These are phyloP conservation scores for Mucor irregularis DNA, from an alignment of 371 early-diverging fungal species.

Conservation along the genomic window DNA sequence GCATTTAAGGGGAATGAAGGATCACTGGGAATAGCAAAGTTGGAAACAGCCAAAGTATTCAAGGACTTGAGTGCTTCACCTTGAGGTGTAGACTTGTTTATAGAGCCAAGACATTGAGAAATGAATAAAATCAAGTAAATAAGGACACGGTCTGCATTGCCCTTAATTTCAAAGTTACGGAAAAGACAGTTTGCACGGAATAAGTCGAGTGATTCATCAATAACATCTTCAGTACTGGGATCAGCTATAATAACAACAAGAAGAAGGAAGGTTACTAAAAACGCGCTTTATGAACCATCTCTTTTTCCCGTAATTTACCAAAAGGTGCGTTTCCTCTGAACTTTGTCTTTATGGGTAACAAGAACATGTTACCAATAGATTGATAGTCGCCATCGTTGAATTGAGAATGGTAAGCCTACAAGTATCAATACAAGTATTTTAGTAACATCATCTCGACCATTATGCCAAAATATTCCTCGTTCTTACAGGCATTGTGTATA, in stretches of 20 bases:
- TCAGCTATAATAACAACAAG: slow-evolving; percentile 54
- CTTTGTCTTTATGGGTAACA: slow-evolving; percentile 90
- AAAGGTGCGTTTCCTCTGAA: slow-evolving; percentile 83
- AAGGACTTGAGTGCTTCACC: slow-evolving; percentile 78
- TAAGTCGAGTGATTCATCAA: slow-evolving; percentile 91
- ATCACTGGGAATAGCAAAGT: slow-evolving; percentile 94
- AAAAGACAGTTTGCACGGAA: slow-evolving; percentile 97
- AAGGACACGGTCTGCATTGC: slow-evolving; percentile 87
- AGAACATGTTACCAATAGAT: slow-evolving; percentile 79
- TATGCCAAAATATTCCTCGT: too few relatives aligned
- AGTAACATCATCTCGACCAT: too few relatives aligned
- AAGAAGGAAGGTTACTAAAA: slow-evolving; percentile 1
- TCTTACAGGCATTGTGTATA: slow-evolving; percentile 13
- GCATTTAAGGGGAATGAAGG: slow-evolving; percentile 88
- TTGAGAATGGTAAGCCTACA: slow-evolving; percentile 89
- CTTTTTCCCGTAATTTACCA: slow-evolving; percentile 21
- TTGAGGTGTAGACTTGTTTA: slow-evolving; percentile 63
- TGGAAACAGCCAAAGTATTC: slow-evolving; percentile 80
- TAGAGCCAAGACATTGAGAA: slow-evolving; percentile 79
- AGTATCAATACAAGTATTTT: background rate
- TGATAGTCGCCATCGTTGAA: slow-evolving; percentile 79
- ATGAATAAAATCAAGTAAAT: slow-evolving; percentile 94
- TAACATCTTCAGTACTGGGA: slow-evolving; percentile 74
- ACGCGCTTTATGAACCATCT: background rate
- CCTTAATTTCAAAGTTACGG: slow-evolving; percentile 98